Base-by-base conservation (phyloP, 192 early-diverging fungal genomes). In the Fimicolochytrium jonesii region DNA sequence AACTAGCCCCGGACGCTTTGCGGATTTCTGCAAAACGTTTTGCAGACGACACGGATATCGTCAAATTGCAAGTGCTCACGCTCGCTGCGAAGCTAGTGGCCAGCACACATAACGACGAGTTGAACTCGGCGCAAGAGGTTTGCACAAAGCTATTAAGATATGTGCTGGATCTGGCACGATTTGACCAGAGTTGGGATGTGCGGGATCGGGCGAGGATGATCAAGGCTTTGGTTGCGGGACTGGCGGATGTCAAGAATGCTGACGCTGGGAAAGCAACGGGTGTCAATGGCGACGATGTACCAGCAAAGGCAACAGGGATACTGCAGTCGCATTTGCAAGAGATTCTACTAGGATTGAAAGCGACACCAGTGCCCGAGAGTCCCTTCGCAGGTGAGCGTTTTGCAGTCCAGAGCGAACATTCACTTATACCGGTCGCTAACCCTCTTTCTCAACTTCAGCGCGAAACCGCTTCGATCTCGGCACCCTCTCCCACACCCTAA, bases 121-220 rank as follows among this genome's bases (percentile, higher is more conserved):
- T n/a, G n/a, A n/a, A n/a, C n/a, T n/a, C n/a, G n/a, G n/a, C n/a
- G n/a, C n/a, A n/a, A n/a, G n/a, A n/a, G n/a, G 61, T 42, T 28
- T 36, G 65, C 17, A 39, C 17, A 23, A 64, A 20, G 26, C 18
- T 66, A 17, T 23, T 87, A 36, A 77, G 86, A 42, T 92, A 94
- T 70, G 66, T 92, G 29, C 83, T 94, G 43, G 85, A 92, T 35
- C 70, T 99, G 57, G 92, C 94, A 1, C 74, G 89, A n/a, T 96
- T 87, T 64, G 97, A 99, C 70, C 70, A 82, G 18, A 79, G 87
- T 64, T 95, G 88, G 58, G 92, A 94, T 64, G 86, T 97, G 2
- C 79, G 97, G 22, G 97, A 99, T 59, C 84, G 92, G 11, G 88
- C 90, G 9, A 72, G 97, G 41, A 81, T 92, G 50, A 69, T 91